Conservation (phyloP, 2,329 filamentous ascomycete species). For the Penicillium expansum region DNA sequence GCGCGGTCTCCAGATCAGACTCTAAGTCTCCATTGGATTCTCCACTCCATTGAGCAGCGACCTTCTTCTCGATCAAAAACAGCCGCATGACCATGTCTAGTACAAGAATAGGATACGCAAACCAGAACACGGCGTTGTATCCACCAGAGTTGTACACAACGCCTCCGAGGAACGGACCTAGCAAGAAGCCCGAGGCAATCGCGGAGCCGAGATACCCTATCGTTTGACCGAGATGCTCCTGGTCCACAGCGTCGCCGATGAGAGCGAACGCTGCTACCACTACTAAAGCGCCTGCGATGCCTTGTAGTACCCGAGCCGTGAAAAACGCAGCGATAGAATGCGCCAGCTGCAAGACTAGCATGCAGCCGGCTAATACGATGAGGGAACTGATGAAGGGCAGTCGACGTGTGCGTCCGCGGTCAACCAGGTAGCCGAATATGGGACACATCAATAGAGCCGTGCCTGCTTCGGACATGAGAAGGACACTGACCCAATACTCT, state of each 20-base stretch:
- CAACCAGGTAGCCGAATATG: slow-evolving; percentile 30
- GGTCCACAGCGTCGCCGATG: slow-evolving; percentile 58
- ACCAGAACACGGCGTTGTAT: slow-evolving; percentile 57
- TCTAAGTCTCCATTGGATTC: slow-evolving; percentile 20
- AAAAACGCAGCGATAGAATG: slow-evolving; percentile 49
- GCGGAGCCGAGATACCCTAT: slow-evolving; percentile 59
- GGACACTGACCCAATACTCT: slow-evolving; percentile 31
- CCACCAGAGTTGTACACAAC: slow-evolving; percentile 59
- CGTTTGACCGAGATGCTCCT: slow-evolving; percentile 58
- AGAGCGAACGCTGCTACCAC: slow-evolving; percentile 61
- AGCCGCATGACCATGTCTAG: slow-evolving; percentile 61
- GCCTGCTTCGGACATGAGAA: slow-evolving; percentile 31
- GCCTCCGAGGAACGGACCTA: slow-evolving; percentile 59
- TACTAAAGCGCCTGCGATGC: slow-evolving; percentile 57
- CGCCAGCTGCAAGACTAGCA: slow-evolving; percentile 55
- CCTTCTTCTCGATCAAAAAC: slow-evolving; percentile 62
- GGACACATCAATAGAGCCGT: slow-evolving; percentile 29
- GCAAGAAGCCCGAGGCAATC: slow-evolving; percentile 56
- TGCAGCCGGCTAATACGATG: slow-evolving; percentile 52
- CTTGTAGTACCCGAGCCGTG: slow-evolving; percentile 56
- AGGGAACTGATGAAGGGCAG: slow-evolving; percentile 59
- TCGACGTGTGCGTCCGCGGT: slow-evolving; percentile 45
- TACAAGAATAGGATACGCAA: slow-evolving; percentile 54
- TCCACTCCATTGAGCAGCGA: slow-evolving; percentile 39
- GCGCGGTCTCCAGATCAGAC: slow-evolving; percentile 21